A percentile compares a stretch with the other conserved stretches of the same genome.
phyloP scores from a whole-genome alignment of 495 filamentous ascomycete species.

The Clavariopsis aquatica region DNA sequence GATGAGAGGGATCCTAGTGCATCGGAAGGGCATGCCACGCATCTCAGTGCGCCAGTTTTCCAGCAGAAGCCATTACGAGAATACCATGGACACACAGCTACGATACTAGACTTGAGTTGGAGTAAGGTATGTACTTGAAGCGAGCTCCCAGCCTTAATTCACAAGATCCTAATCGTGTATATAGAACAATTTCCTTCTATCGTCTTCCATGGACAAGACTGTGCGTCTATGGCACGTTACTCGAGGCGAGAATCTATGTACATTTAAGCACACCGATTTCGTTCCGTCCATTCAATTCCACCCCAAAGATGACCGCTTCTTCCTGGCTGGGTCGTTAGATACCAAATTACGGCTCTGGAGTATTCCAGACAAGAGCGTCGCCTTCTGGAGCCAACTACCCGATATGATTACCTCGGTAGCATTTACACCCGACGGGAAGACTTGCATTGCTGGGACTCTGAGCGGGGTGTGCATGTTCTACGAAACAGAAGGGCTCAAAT shows the following conservation, averaged over 20 bases:
- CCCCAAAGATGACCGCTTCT: constrained; percentile 93
- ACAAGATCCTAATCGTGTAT: neutral
- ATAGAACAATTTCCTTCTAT: constrained; percentile 92
- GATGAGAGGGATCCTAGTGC: constrained; percentile 64
- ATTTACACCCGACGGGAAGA: constrained; percentile 89
- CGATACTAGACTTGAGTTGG: constrained; percentile 92
- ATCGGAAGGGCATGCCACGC: constrained; percentile 50
- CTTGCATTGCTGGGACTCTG: constrained; percentile 83
- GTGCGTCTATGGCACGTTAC: constrained; percentile 93
- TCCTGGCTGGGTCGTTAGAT: constrained; percentile 90
- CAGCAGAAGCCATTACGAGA: constrained; percentile 71
- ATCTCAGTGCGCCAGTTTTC: constrained; percentile 91
- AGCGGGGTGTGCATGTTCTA: constrained; percentile 89
- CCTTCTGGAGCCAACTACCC: constrained; percentile 77
- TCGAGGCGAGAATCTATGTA: constrained; percentile 83
- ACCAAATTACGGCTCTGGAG: constrained; percentile 93
- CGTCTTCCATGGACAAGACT: constrained; percentile 98
- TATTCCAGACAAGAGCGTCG: constrained; percentile 94
- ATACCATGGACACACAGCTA: constrained; percentile 82
- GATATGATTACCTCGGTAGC: constrained; percentile 92
- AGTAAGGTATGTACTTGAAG: constrained; percentile 67
- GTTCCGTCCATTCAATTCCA: constrained; percentile 95
- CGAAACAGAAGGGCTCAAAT: constrained; percentile 89
- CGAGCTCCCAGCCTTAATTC: neutral
- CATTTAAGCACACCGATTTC: constrained; percentile 95